Evolutionary conservation across 306 rosid genomes (phyloP), one percentile per base, ranked within the genome.

Genomic region (Carpinus fangiana): DNA sequence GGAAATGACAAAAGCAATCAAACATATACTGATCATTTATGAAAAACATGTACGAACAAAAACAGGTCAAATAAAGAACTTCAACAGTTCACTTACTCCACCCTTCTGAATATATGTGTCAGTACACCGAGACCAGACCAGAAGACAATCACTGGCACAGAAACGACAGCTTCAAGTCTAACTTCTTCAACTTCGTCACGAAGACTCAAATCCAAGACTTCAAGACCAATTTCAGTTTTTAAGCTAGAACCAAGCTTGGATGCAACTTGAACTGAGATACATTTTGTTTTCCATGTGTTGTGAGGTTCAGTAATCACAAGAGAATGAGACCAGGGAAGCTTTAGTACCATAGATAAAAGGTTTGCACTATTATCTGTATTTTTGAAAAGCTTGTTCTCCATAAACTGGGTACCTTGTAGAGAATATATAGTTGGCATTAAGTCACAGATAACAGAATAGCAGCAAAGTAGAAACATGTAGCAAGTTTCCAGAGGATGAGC

Each of bases 261-360:
- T 70, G 86, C 91, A 59, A 95, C 92, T 84, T 87, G 97, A 80
- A 95, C 82, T 69, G 90, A 87, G 59, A 91, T 84, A 69, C 90
- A 90, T 86, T 91, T 92, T 57, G 85, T 36, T 86, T 87, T 88
- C 91, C 87, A 81, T 31, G 77, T 84, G 68, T 73, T 64, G n/a
- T 73, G 70, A 78, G 78, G 83, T 82, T 86, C 89, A 81, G 78
- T 56, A 70, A 71, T 81, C 76, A 50, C 26, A 82, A 78, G 78
- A 60, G 84, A 62, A 78, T 87, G 88, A 69, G 95, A 90, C 98
- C 98, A 94, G n/a, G 97, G 97, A 88, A 92, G 92, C 85, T 88
- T 92, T 78, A 94, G 91, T 77, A 93, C 62, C 56, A 53, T 72
- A 23, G 45, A 70, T 34, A 86, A 75, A 81, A 86, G 88, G 66